Evolutionary conservation across 208 protist species (phyloP).

Genomic region (Strigomonas culicis): DNA sequence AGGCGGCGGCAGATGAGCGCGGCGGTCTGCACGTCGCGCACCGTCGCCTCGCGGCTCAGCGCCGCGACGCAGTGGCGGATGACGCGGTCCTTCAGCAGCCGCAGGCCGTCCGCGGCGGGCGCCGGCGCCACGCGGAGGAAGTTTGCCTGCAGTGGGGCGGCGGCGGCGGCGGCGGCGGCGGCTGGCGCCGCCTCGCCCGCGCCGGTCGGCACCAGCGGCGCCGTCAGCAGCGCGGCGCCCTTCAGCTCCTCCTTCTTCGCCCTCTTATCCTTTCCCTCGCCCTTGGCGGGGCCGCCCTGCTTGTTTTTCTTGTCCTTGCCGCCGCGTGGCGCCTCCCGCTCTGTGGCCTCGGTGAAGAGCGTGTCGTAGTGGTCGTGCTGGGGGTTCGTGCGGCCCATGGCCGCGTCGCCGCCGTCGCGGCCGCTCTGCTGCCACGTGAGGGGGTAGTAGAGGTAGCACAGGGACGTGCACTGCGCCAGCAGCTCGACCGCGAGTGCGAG

Average conservation of each 20-base stretch:
- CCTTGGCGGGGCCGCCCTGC: not conserved
- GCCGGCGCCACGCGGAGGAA: constrained; percentile 4
- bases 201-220: not conserved
- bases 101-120: constrained; percentile 9
- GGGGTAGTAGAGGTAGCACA: constrained; percentile 11
- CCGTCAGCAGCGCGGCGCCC: not conserved
- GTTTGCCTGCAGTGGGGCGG: not conserved
- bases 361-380: not conserved
- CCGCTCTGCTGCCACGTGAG: not conserved
- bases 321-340: not conserved
- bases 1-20: constrained; percentile 64
- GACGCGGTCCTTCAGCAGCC: constrained; percentile 12
- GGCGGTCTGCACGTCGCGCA: constrained; percentile 19
- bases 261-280: constrained; percentile 2
- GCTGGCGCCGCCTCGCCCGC: no score
- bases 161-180: not conserved
- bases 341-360: not conserved
- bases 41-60: not conserved
- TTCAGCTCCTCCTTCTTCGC: not conserved
- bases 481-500: not conserved
- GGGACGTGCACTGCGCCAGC: constrained; percentile 15
- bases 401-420: not conserved
- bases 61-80: constrained; percentile 15
- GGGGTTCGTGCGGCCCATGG: not conserved
- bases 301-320: not conserved